Conservation (phyloP, 169 alveolate genomes). For the Condylostoma magnum region DNA sequence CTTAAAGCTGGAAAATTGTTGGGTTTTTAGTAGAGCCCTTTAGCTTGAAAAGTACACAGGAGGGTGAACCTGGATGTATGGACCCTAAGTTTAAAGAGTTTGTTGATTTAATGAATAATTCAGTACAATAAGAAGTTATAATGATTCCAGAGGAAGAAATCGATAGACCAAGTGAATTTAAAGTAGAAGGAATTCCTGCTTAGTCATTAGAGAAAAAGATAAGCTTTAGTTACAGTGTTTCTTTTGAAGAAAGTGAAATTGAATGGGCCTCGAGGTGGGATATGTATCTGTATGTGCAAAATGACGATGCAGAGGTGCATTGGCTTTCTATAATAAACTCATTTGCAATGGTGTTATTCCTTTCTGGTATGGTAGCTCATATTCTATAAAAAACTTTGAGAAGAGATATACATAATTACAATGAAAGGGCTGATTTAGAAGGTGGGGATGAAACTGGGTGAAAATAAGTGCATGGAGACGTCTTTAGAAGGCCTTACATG, state of each 20-base stretch:
- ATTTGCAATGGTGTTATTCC: slow-evolving; percentile 64
- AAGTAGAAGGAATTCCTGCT: not conserved
- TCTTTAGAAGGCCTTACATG: slow-evolving; percentile 85
- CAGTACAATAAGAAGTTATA: not conserved
- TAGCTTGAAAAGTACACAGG: not conserved
- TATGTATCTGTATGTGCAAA: slow-evolving; percentile 61
- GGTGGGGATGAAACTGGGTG: slow-evolving; percentile 86
- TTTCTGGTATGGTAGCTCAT: slow-evolving; percentile 78
- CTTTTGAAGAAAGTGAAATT: slow-evolving; percentile 59
- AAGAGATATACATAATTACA: slow-evolving; percentile 82
- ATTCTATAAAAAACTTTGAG: slow-evolving; percentile 79
- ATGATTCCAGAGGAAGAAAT: slow-evolving; percentile 8
- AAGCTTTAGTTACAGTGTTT: slow-evolving; percentile 78
- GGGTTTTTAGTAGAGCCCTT: slow-evolving; percentile 35
- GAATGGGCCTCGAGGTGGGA: slow-evolving; percentile 84
- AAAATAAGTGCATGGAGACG: slow-evolving; percentile 90
- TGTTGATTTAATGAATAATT: too few relatives aligned
- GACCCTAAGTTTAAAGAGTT: not conserved
- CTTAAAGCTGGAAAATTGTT: slow-evolving; percentile 1
- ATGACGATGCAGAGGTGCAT: slow-evolving; percentile 71
- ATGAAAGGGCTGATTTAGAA: slow-evolving; percentile 51
- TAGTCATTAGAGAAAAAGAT: slow-evolving; percentile 11
- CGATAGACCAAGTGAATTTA: too few relatives aligned
- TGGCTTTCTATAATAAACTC: slow-evolving; percentile 87
- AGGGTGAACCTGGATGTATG: not conserved